Percentiles rank a stretch among this genome's conserved stretches.
Evolutionary conservation across 2,329 filamentous ascomycete species (phyloP).

Genomic region (Aspergillus melleus): DNA sequence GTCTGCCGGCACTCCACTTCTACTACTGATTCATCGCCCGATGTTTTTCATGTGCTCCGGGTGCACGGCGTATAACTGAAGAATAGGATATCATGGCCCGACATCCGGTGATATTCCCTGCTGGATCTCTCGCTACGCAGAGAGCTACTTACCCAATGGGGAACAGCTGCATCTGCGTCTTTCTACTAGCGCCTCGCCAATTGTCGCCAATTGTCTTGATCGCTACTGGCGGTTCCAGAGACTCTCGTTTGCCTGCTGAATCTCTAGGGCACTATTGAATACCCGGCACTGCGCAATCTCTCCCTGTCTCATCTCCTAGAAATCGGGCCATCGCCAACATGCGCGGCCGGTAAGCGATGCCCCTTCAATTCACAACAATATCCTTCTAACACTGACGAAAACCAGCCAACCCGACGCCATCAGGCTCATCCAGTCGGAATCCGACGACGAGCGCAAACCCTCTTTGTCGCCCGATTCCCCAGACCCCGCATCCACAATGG

Average conservation of each 20-base stretch:
- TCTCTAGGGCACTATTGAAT: neutral
- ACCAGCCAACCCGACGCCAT: neutral
- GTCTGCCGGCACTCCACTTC: neutral
- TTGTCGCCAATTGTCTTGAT: neutral
- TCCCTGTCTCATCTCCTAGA: neutral
- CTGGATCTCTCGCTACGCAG: too few species aligned
- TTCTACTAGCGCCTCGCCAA: neutral
- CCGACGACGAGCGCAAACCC: constrained; percentile 2
- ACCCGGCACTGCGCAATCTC: neutral
- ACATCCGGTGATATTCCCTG: neutral
- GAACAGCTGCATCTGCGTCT: neutral
- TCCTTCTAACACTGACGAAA: neutral
- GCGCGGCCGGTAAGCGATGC: neutral
- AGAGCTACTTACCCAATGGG: neutral
- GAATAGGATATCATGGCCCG: neutral
- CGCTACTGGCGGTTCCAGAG: neutral
- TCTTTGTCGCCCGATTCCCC: neutral
- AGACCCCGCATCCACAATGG: neutral
- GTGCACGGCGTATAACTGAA: neutral
- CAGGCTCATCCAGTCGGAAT: neutral
- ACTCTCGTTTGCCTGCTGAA: neutral
- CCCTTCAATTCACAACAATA: neutral
- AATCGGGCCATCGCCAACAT: constrained; percentile 14
- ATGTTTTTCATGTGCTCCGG: neutral
- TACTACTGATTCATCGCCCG: neutral